A percentile compares a stretch with the other conserved stretches of the same genome.
phyloP scores from a whole-genome alignment of 306 rosid species.

The Mucuna pruriens region DNA sequence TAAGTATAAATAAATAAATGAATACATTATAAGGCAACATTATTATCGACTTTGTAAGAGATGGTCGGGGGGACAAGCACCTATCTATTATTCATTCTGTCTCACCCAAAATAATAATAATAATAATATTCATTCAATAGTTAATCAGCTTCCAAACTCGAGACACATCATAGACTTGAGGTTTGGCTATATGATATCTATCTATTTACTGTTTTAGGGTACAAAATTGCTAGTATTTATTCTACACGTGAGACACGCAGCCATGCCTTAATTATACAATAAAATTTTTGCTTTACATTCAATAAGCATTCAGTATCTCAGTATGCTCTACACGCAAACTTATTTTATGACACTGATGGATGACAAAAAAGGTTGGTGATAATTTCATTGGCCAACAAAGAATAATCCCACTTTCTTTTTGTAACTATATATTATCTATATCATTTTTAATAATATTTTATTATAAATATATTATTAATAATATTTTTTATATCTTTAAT shows the following conservation, averaged over 20 bases:
- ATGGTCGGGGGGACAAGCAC: slow-evolving; percentile 46
- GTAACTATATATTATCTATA: too few species aligned
- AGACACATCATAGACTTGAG: slow-evolving; percentile 29
- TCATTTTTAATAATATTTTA: too few species aligned
- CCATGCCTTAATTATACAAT: slow-evolving; percentile 18
- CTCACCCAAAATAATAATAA: too few species aligned
- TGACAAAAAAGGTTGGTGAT: not conserved
- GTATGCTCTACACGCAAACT: slow-evolving; percentile 41
- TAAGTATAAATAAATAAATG: slow-evolving; percentile 27
- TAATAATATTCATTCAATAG: not conserved
- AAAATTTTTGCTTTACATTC: slow-evolving; percentile 38
- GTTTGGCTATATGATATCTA: slow-evolving; percentile 30
- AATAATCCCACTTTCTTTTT: not conserved
- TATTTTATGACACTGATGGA: slow-evolving; percentile 4
- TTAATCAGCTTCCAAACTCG: slow-evolving; percentile 30
- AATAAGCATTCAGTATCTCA: slow-evolving; percentile 30
- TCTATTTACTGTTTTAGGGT: not conserved
- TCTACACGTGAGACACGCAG: slow-evolving; percentile 24
- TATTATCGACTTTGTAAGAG: slow-evolving; percentile 26
- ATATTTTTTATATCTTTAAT: too few species aligned
- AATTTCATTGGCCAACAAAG: not conserved
- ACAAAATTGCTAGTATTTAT: slow-evolving; percentile 9
- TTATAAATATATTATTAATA: too few species aligned
- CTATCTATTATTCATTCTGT: slow-evolving; percentile 1
- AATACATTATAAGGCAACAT: slow-evolving; percentile 25